Conservation (phyloP, 2,329 filamentous ascomycete species). For the Orbilia javanica region DNA sequence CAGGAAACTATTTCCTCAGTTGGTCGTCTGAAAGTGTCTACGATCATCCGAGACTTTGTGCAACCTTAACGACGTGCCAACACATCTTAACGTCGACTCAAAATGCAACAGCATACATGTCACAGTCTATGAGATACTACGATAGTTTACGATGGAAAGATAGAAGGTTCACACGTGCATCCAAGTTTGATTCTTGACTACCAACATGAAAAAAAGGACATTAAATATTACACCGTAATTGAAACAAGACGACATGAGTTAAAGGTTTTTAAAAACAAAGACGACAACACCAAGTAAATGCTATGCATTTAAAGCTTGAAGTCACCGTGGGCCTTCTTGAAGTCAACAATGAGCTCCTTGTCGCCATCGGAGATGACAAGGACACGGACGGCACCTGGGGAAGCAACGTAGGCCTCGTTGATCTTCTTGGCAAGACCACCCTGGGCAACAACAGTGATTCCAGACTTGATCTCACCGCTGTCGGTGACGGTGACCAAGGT, state of each 20-base stretch:
- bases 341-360: constrained; percentile 95
- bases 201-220: constrained; percentile 57
- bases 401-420: constrained; percentile 84
- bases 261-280: constrained; percentile 37
- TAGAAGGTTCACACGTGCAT: constrained; percentile 40
- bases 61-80: constrained; percentile 48
- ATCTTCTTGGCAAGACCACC: constrained; percentile 87
- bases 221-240: constrained; percentile 57
- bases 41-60: constrained; percentile 40
- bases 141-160: background rate
- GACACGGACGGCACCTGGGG: constrained; percentile 92
- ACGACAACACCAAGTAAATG: constrained; percentile 35
- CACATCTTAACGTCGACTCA: constrained; percentile 27
- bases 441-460: constrained; percentile 92
- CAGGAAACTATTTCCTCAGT: background rate
- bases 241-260: constrained; percentile 42
- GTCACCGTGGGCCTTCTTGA: constrained; percentile 90
- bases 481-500: constrained; percentile 96
- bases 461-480: constrained; percentile 98
- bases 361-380: constrained; percentile 95
- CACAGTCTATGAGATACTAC: background rate
- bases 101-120: background rate
- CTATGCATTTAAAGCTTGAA: constrained; percentile 62
- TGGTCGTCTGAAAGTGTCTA: constrained; percentile 27
- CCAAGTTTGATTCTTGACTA: constrained; percentile 52